Evolutionary conservation across 2,329 filamentous ascomycete genomes (phyloP), one percentile per base, ranked within the genome.

Genomic region (Mycosphaerella sp.): DNA sequence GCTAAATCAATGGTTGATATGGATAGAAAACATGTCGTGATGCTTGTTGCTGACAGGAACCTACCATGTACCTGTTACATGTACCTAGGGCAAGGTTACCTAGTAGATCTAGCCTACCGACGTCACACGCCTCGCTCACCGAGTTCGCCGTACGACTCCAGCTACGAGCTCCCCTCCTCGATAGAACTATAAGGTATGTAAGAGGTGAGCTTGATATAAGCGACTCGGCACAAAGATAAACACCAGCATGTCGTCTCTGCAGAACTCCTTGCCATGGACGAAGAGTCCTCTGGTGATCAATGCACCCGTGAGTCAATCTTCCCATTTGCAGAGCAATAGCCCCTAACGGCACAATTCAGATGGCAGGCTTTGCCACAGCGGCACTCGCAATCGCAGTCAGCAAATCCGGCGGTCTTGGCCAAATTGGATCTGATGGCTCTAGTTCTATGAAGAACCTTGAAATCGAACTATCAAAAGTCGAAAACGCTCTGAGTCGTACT

Each of bases 361-460:
- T 59, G 57, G 57, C 50, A 36, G 73, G 80, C 25, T 79, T 86
- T 50, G 70, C 74, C 60, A 74, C 62, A 63, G 76, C 63, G 55
- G 75, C 62, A 0, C 74, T 88, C 2, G 80, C 83, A 1, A 70
- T 82, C 17, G 76, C 80, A 21, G 77, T 87, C 13, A 80, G 77
- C 2, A 68, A 68, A 57, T 76, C 79, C 21, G 73, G 73, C 28
- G 73, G 72, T 16, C 63, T 74, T 7, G 73, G 72, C 40, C 73
- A 73, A 63, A 68, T 75, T 35, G 73, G 68, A 49, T 66, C 66
- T 14, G 70, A 68, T 50, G 68, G 62, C 17, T 46, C 60, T 28
- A 42, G 62, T n/a, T 46, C 60, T 28, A 42, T 61, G 40, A n/a
- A 49, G 30, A 52, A 50, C 16, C 52, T 63, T 27, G 45, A 47